Evolutionary conservation across 148 eudicot species (phyloP).

Genomic region (Beta vulgaris): DNA sequence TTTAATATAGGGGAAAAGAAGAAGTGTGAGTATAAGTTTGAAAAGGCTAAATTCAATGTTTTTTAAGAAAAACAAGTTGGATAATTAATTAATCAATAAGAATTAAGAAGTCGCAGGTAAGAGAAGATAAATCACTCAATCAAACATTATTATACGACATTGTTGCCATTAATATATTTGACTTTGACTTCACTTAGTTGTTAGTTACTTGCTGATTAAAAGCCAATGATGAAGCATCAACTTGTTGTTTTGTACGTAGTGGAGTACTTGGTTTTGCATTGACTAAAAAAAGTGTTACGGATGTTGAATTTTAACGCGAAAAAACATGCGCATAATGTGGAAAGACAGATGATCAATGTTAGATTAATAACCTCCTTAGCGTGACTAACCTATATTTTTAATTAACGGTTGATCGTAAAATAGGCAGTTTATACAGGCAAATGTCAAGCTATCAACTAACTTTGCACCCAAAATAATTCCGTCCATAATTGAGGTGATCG

Average conservation of each 20-base stretch:
- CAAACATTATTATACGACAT: neutral
- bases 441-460: neutral
- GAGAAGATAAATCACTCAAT: neutral
- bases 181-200: neutral
- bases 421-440: neutral
- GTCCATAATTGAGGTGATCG: no score
- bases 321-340: neutral
- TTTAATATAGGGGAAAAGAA: no score
- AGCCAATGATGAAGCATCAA: neutral
- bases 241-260: neutral
- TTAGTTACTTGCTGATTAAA: neutral
- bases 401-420: neutral
- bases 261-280: neutral
- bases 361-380: neutral
- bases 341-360: neutral
- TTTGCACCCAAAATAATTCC: neutral
- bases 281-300: slow-evolving; percentile 2
- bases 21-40: neutral
- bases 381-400: neutral
- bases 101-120: neutral
- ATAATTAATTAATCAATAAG: neutral
- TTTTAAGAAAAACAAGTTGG: neutral
- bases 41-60: no score
- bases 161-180: neutral
- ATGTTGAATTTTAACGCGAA: neutral